phyloP scores from a whole-genome alignment of 2,329 filamentous ascomycete species.

The Pseudogymnoascus pannorum region DNA sequence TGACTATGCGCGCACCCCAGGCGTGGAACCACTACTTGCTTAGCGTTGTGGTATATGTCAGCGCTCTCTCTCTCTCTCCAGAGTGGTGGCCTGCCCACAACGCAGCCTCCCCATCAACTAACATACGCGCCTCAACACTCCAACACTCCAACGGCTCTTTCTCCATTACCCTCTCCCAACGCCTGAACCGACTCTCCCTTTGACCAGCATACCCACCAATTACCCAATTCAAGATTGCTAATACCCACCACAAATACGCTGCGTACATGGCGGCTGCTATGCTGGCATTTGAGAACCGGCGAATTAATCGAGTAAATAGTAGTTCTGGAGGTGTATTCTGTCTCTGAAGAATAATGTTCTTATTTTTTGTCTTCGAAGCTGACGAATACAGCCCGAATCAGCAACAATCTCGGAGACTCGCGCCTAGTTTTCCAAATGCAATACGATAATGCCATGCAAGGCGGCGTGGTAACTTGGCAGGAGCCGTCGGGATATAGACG shows the following conservation, averaged over 20 bases:
- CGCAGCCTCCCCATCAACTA: neutral
- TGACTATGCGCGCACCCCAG: neutral
- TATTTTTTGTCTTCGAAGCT: too few relatives aligned
- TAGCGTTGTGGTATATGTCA: neutral
- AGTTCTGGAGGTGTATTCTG: too few relatives aligned
- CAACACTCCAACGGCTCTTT: too few relatives aligned
- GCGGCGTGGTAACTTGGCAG: too few relatives aligned
- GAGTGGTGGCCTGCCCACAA: neutral
- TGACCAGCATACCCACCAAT: neutral
- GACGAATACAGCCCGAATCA: too few relatives aligned
- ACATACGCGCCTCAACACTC: neutral
- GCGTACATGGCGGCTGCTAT: neutral
- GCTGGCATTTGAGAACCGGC: neutral
- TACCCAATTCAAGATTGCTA: neutral
- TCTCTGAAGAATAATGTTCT: too few relatives aligned
- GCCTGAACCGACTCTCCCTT: neutral
- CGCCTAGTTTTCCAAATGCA: too few relatives aligned
- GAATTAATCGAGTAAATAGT: too few relatives aligned
- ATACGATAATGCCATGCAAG: too few relatives aligned
- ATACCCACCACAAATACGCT: neutral
- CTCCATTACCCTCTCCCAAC: neutral
- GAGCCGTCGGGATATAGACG: too few relatives aligned
- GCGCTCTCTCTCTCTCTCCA: neutral
- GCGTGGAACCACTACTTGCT: neutral
- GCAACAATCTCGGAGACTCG: too few relatives aligned